Conservation (phyloP, 2,329 filamentous ascomycete genomes). For the Ciborinia camelliae region DNA sequence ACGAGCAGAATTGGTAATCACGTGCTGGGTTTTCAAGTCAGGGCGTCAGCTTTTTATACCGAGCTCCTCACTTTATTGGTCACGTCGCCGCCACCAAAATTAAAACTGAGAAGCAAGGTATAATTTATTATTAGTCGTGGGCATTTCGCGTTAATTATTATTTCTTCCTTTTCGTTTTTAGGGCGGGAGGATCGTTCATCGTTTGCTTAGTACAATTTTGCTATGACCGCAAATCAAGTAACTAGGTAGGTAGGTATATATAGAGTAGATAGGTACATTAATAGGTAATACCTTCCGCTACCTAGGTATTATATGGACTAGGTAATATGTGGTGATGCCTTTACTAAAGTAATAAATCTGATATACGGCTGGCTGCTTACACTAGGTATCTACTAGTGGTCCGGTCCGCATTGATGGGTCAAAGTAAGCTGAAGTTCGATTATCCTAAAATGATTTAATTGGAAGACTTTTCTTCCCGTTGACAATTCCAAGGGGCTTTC, state of each 20-base stretch:
- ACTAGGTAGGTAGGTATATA: no score
- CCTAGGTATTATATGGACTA: no score
- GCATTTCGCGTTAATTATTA: no score
- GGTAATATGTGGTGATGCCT: no score
- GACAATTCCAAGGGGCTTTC: not conserved
- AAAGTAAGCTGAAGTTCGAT: not conserved
- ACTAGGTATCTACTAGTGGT: not conserved
- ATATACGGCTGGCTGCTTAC: not conserved
- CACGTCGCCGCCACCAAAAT: not conserved
- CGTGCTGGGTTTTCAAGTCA: not conserved
- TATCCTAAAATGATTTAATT: not conserved
- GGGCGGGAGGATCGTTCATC: no score
- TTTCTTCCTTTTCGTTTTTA: no score
- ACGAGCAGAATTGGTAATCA: not conserved
- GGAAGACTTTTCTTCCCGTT: not conserved
- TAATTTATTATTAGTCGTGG: no score
- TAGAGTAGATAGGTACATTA: no score
- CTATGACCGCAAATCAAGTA: not conserved
- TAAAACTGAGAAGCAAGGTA: no score
- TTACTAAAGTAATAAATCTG: no score
- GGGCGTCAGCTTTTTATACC: constrained; percentile 7
- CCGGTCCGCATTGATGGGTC: not conserved
- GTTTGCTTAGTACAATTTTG: not conserved
- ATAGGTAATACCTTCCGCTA: no score
- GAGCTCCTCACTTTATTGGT: not conserved